These are phyloP conservation scores for Tremella yokohamensis DNA, from an alignment of 768 basidiomycete genomes.

Conservation along the genomic window DNA sequence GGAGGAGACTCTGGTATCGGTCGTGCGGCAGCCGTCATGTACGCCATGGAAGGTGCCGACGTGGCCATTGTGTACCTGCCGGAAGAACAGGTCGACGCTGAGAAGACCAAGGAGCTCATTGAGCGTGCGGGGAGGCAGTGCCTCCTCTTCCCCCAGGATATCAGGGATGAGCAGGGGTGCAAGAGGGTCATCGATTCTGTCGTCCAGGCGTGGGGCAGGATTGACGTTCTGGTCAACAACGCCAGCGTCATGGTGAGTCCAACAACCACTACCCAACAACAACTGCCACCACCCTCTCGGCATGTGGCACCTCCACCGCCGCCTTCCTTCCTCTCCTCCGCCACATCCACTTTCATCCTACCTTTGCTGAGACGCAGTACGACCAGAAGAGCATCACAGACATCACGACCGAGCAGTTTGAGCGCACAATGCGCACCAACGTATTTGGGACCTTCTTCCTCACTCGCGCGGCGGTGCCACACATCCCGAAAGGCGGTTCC, in stretches of 20 bases:
- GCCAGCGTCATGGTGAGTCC: conserved; percentile 55
- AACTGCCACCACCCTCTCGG: too few relatives aligned
- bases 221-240: conserved; percentile 64
- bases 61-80: conserved; percentile 56
- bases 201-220: conserved; percentile 49
- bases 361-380: conserved; percentile 52
- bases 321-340: too few relatives aligned
- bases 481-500: conserved; percentile 60
- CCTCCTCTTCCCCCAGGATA: conserved; percentile 48
- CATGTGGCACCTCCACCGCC: too few relatives aligned
- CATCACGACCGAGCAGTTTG: conserved; percentile 56
- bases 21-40: conserved; percentile 54
- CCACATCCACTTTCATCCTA: too few relatives aligned
- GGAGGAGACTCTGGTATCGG: conserved; percentile 59
- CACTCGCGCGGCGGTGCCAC: conserved; percentile 59
- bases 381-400: conserved; percentile 46
- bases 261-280: conserved; percentile 12
- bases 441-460: conserved; percentile 60
- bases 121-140: conserved; percentile 36
- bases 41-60: conserved; percentile 52
- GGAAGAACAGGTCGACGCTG: conserved; percentile 58
- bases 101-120: conserved; percentile 40
- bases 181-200: conserved; percentile 46
- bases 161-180: conserved; percentile 49
- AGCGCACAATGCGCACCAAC: conserved; percentile 60